Evolutionary conservation across 345 rosid genomes (phyloP).

Genomic region (Combretum micranthum): DNA sequence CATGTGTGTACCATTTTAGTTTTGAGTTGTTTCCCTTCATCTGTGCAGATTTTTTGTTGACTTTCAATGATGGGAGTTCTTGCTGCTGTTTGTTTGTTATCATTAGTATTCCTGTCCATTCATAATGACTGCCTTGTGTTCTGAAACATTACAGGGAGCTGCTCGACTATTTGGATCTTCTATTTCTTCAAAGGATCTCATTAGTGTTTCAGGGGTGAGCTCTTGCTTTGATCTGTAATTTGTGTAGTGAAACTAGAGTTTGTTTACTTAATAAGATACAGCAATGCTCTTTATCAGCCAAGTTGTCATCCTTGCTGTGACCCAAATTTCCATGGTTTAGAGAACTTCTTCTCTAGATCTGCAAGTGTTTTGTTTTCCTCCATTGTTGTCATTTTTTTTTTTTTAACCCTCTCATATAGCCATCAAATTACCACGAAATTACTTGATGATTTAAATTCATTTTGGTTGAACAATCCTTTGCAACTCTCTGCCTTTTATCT

Average conservation of each 20-base stretch:
- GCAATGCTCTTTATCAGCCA: not conserved
- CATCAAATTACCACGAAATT: not conserved
- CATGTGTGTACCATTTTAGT: too few relatives aligned
- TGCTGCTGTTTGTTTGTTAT: too few relatives aligned
- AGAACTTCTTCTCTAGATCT: too few relatives aligned
- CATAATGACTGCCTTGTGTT: not conserved
- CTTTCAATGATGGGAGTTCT: too few relatives aligned
- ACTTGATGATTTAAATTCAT: not conserved
- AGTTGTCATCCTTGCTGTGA: not conserved
- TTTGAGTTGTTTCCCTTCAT: too few relatives aligned
- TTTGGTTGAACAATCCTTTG: not conserved
- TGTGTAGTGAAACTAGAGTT: too few relatives aligned
- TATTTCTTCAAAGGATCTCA: slow-evolving; percentile 67
- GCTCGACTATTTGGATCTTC: slow-evolving; percentile 90
- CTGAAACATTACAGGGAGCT: slow-evolving; percentile 68
- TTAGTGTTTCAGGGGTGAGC: slow-evolving; percentile 86
- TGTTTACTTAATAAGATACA: not conserved
- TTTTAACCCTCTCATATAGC: too few relatives aligned
- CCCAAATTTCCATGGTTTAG: too few relatives aligned
- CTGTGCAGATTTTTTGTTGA: too few relatives aligned
- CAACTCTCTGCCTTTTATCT: not conserved
- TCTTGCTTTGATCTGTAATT: slow-evolving; percentile 2
- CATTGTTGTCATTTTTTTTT: not conserved
- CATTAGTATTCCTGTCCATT: too few relatives aligned
- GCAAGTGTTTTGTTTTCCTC: too few relatives aligned